phyloP scores from a whole-genome alignment of 192 early-diverging fungal species.

The Coemansia aciculifera region DNA sequence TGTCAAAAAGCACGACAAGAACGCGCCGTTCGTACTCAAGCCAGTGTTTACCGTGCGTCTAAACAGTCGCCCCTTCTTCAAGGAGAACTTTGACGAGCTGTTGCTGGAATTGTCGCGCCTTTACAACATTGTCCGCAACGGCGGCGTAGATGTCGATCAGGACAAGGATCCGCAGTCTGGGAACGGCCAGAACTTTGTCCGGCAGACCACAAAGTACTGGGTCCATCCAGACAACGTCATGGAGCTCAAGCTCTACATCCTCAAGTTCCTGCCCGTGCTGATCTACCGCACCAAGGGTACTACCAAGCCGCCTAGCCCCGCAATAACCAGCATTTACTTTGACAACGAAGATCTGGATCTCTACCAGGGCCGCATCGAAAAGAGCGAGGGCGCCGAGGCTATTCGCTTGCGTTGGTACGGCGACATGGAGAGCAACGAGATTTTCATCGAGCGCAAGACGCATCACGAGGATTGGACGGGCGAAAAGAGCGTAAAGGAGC shows the following conservation, averaged over 20 bases:
- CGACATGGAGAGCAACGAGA: slow-evolving; percentile 77
- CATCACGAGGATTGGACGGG: slow-evolving; percentile 93
- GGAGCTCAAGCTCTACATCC: slow-evolving; percentile 88
- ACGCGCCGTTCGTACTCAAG: slow-evolving; percentile 78
- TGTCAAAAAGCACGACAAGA: slow-evolving; percentile 99
- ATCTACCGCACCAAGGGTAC: slow-evolving; percentile 80
- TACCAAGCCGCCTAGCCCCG: slow-evolving; percentile 72
- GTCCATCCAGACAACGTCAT: slow-evolving; percentile 94
- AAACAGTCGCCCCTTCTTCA: slow-evolving; percentile 80
- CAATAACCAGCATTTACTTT: slow-evolving; percentile 91
- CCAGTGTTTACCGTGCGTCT: slow-evolving; percentile 78
- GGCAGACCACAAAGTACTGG: slow-evolving; percentile 92
- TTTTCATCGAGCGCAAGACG: slow-evolving; percentile 98
- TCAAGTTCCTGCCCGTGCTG: slow-evolving; percentile 88
- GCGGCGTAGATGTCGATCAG: slow-evolving; percentile 61
- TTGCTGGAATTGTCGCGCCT: slow-evolving; percentile 82
- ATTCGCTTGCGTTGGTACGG: slow-evolving; percentile 96
- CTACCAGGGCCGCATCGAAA: slow-evolving; percentile 84
- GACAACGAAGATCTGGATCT: slow-evolving; percentile 89
- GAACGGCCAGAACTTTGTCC: slow-evolving; percentile 69
- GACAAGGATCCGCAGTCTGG: slow-evolving; percentile 50
- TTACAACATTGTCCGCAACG: slow-evolving; percentile 72
- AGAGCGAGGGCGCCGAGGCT: slow-evolving; percentile 84
- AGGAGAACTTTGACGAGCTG: slow-evolving; percentile 82
- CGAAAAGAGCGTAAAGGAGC: slow-evolving; percentile 85